Evolutionary conservation across 306 rosid genomes (phyloP), one percentile per base, ranked within the genome.

Genomic region (Quercus mongolica): DNA sequence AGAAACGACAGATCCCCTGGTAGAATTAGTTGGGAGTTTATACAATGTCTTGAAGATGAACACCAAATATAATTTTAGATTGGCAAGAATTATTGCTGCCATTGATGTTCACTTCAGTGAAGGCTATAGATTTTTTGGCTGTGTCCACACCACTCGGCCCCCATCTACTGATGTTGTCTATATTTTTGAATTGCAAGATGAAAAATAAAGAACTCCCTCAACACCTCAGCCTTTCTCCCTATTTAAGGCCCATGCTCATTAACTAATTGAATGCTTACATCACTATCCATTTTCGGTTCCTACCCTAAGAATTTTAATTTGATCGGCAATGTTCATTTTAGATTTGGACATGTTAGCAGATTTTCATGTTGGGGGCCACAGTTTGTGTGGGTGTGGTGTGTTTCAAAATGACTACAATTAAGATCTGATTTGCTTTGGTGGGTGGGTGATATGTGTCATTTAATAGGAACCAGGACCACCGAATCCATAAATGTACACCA

Each of bases 61-160:
- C 74, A 59, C 54, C 51, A 2, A 38, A 67, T 55, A 44, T 41
- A 69, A 19, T 38, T 68, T 73, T 25, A 41, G 74, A 77, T 76
- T 77, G 75, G 82, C 76, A 68, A 78, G 78, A 21, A 57, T 44
- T 75, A 56, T 80, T 76, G 77, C 79, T 61, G 30, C 74, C 62
- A 71, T 46, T 30, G 30, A 63, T 20, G 44, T 41, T 30, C 56
- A 25, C 59, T 63, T 38, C 6, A 33, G 49, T 23, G 25, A 33
- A 13, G 52, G 54, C 54, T n/a, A 30, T 6, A 30, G 11, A 7
- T 35, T 30, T 18, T 21, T 57, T 57, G 8, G 46, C 70, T 14
- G 19, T 64, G 70, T 28, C 41, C 46, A 28, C 70, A 30, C 70
- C n/a, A 6, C 12, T 0, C 2, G 64, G 64, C 30, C 12, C 12